Evolutionary conservation across 495 filamentous ascomycete genomes (phyloP), one percentile per base, ranked within the genome.

Genomic region (Aspergillus diversus): DNA sequence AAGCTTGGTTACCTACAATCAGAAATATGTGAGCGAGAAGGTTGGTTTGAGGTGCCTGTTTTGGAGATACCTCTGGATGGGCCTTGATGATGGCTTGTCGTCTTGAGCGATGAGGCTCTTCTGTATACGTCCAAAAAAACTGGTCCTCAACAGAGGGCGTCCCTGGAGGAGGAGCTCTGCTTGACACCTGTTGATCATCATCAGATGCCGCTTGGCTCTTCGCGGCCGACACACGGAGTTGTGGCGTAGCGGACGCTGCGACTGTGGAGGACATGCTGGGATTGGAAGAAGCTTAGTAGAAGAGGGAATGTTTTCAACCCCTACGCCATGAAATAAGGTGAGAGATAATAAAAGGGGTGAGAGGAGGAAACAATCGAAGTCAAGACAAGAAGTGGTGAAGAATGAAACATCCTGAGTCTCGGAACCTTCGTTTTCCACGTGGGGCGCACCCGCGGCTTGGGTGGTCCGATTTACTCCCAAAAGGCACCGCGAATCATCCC

Each of bases 21-120:
- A 32, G 48, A 33, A 9, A 60, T n/a, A 47, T 31, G 13, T 52
- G 16, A 37, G 16, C n/a, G 33, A 33, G 43, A 17, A 39, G 47
- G 49, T 11, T 31, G 53, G 52, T 42, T 51, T 43, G 39, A 43
- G 39, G 39, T 13, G 39, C 39, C 4, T 13, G 39, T 3, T n/a
- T 56, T 32, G 51, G 55, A 63, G 57, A 55, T 83, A 96, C 95
- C 85, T 98, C 93, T 52, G 96, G 96, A 75, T 99, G 94, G 31
- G 96, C 96, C 80, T 97, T 97, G 79, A 99, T 97, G 68, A 99
- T 99, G 60, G 92, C 92, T 60, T 90, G 82, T 59, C 96, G 84
- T 69, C 96, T 79, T 46, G 95, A 94, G 62, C 92, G 86, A 77
- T 99, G 96, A 48, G 96, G 96, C 77, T 99, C 96, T 78, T 99